Evolutionary conservation across 73 alveolate genomes (phyloP).

Genomic region (Durusdinium trenchii): DNA sequence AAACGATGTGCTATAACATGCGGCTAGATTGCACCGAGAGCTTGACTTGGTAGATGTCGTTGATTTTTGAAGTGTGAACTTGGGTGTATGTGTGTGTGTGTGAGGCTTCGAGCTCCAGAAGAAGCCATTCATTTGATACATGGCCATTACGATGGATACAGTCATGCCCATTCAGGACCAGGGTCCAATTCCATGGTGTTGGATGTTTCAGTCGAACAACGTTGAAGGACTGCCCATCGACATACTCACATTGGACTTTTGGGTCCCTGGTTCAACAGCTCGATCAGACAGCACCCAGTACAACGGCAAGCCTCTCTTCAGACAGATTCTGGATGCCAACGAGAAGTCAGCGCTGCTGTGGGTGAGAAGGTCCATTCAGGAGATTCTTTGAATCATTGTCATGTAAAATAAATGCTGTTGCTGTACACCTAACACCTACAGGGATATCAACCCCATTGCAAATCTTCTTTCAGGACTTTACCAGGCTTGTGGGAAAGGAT

Average conservation of each 20-base stretch:
- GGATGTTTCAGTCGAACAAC: background rate
- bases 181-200: no score
- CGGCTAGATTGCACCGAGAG: no score
- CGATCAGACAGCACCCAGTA: background rate
- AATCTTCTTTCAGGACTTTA: background rate
- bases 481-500: background rate
- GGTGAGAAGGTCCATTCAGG: background rate
- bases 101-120: background rate
- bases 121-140: background rate
- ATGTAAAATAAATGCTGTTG: background rate
- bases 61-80: no score
- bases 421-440: background rate
- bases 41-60: no score
- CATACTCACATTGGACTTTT: background rate
- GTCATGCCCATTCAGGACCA: background rate
- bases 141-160: background rate
- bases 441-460: no score
- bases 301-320: background rate
- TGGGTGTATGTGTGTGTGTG: background rate
- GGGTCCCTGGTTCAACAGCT: background rate
- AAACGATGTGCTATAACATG: no score
- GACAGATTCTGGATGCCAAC: background rate
- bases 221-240: background rate
- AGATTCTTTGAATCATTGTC: background rate
- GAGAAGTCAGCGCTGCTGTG: background rate